These are phyloP conservation scores for Aleurites moluccanus DNA, from an alignment of 441 rosid species.

Conservation along the genomic window DNA sequence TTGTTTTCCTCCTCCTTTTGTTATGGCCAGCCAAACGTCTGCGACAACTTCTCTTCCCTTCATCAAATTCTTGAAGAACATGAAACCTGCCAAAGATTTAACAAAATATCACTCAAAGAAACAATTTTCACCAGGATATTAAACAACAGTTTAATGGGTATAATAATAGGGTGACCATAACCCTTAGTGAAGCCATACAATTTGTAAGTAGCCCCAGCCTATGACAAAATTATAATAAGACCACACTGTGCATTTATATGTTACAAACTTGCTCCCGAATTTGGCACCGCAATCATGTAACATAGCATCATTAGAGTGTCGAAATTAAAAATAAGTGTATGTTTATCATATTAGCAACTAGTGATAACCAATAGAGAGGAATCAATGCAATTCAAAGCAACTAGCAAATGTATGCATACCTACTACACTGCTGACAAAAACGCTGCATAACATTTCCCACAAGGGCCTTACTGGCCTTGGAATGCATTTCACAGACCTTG, in stretches of 20 bases:
- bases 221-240: neutral
- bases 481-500: constrained; percentile 96
- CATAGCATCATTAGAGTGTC: neutral
- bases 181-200: neutral
- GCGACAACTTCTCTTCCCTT: constrained; percentile 97
- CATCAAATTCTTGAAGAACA: constrained; percentile 96
- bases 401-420: constrained; percentile 42
- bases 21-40: constrained; percentile 99
- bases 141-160: neutral
- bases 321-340: neutral
- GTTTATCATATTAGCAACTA: neutral
- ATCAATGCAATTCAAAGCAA: neutral
- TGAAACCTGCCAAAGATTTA: constrained; percentile 65
- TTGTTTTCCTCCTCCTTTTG: constrained; percentile 88
- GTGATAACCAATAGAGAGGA: neutral
- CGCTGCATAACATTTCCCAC: constrained; percentile 94
- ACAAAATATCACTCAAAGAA: constrained; percentile 7
- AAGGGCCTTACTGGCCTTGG: constrained; percentile 84
- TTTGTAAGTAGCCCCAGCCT: neutral
- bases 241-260: neutral
- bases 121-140: neutral
- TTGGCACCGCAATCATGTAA: neutral
- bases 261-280: neutral
- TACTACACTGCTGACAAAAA: constrained; percentile 98
- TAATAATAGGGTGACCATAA: neutral